Base-by-base conservation (phyloP, 177 flowering plant species). In the Vitis hybrid region DNA sequence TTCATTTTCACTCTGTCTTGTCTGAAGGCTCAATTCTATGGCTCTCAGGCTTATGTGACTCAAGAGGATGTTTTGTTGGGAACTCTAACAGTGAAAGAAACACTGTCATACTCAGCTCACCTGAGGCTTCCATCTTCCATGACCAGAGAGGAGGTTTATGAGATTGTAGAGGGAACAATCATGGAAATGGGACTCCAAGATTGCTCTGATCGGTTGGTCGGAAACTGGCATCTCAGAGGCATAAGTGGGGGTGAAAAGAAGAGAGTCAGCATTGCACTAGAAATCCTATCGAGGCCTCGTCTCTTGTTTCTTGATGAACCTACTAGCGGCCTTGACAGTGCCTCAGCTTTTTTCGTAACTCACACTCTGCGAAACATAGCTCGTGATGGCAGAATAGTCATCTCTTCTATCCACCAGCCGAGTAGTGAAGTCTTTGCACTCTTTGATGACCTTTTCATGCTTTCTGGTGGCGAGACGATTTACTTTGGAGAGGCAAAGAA, bases 231-330 rank as follows among this genome's bases (percentile, higher is more conserved):
- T 40, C 30, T 70, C 3, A 70, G 73, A 50, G 73, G 73, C 18
- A 49, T 70, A 40, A 70, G 73, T 23, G 73, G 73, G 2, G 73
- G 73, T 9, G 73, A 70, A 56, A 70, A 56, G 67, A 70, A 70
- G 56, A 56, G 73, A 63, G 52, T 70, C 10, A 70, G 73, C 67
- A 70, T 70, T 62, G 73, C 73, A 54, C 67, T 63, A 1, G 73
- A 70, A 64, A 70, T 70, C 54, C 62, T 70, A 19, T 62, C 67
- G 40, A 70, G 66, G 19, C 73, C 73, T 15, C 45, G 67, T 45
- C 67, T 62, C 52, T 70, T 70, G 67, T 70, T 70, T 63, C 73
- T 70, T 19, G 73, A 70, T 19, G 73, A 70, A 56, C 73, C 73
- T 13, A 70, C 73, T 15, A 70, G 62, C 21, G 73, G 73, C 4